Conservation (phyloP, 1,139 yeast genomes). For the Candida tetrigidarum region DNA sequence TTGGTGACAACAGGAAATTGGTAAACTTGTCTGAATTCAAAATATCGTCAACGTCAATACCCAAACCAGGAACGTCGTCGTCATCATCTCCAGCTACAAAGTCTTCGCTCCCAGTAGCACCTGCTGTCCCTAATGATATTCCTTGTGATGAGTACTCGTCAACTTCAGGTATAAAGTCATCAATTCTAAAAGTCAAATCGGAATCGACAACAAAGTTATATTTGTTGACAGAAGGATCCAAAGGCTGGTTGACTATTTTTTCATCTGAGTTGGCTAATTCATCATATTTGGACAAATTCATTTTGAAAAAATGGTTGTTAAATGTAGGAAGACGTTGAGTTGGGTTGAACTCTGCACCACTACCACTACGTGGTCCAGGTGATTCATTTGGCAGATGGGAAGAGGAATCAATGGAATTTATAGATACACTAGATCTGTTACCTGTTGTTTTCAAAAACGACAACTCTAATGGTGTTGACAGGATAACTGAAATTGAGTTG, state of each 20-base stretch:
- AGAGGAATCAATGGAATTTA: slow-evolving; percentile 33
- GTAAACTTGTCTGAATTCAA: slow-evolving; percentile 47
- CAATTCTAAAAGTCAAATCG: slow-evolving; percentile 42
- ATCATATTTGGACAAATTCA: slow-evolving; percentile 42
- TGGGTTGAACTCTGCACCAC: slow-evolving; percentile 21
- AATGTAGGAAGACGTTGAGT: slow-evolving; percentile 37
- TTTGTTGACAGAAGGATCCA: slow-evolving; percentile 24
- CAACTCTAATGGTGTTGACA: slow-evolving; percentile 17
- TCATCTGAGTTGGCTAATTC: slow-evolving; percentile 27
- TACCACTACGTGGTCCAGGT: not conserved
- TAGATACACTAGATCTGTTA: slow-evolving; percentile 21
- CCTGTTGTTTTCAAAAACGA: slow-evolving; percentile 13
- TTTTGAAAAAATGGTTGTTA: slow-evolving; percentile 42
- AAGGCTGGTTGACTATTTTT: slow-evolving; percentile 18
- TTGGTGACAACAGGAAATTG: slow-evolving; percentile 31
- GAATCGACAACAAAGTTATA: slow-evolving; percentile 36
- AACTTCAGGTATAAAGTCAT: slow-evolving; percentile 37
- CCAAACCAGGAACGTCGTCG: slow-evolving; percentile 47
- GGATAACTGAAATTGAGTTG: slow-evolving; percentile 11
- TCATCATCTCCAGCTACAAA: slow-evolving; percentile 32
- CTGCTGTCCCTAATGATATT: not conserved
- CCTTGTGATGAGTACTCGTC: slow-evolving; percentile 22
- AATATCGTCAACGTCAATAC: slow-evolving; percentile 51
- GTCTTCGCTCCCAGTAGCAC: slow-evolving; percentile 20
- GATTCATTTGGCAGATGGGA: slow-evolving; percentile 10